Evolutionary conservation across 129 eudicot genomes (phyloP).

Genomic region (Cynara cardunculus): DNA sequence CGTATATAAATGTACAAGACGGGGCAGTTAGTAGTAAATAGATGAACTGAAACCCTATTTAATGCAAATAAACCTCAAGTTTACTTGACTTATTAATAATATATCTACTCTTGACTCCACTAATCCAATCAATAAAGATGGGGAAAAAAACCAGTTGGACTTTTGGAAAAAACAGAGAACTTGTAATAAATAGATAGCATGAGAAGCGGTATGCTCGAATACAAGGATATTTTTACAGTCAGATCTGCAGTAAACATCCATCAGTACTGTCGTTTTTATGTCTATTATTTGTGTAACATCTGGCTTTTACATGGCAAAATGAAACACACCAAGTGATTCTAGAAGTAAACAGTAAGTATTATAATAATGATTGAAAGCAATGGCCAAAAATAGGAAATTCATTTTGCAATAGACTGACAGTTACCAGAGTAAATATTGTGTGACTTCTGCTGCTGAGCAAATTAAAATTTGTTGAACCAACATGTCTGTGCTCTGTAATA

Average conservation of each 20-base stretch:
- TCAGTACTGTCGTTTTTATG: background rate
- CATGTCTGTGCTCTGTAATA: conserved; percentile 93
- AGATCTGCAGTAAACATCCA: conserved; percentile 5
- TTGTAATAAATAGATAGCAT: background rate
- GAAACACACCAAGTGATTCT: conserved; percentile 2
- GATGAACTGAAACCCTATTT: background rate
- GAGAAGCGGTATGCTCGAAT: background rate
- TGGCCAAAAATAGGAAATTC: conserved; percentile 9
- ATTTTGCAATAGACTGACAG: conserved; percentile 15
- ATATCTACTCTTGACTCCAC: background rate
- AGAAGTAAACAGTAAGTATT: conserved; percentile 5
- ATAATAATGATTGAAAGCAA: background rate
- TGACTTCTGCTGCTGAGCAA: conserved; percentile 97
- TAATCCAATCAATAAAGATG: background rate
- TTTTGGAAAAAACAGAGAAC: background rate
- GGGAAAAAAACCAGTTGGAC: background rate
- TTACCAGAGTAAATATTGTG: conserved; percentile 96
- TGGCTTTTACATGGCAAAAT: conserved; percentile 6
- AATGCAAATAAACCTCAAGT: background rate
- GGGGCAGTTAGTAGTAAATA: background rate
- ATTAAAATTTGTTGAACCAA: conserved; percentile 94
- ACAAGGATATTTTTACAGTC: background rate
- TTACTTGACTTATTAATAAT: background rate
- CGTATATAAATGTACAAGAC: background rate
- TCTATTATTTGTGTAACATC: background rate